These are phyloP conservation scores for Annona squamosa DNA, from an alignment of 164 flowering plant genomes.

Conservation along the genomic window DNA sequence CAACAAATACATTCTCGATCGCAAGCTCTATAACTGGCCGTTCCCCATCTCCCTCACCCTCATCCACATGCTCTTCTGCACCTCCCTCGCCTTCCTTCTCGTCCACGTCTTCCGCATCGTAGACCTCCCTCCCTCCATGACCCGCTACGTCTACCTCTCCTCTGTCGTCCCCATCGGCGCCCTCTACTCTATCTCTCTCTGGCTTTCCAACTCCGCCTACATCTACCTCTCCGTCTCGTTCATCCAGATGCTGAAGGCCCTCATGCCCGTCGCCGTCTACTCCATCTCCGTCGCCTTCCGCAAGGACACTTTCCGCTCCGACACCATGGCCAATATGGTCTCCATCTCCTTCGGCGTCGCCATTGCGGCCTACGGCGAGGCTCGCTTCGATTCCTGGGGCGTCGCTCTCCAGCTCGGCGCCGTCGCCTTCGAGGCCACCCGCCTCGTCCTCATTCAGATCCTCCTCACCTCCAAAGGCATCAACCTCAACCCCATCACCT, in stretches of 20 bases:
- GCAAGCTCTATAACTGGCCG: conserved; percentile 44
- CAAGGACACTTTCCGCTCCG: conserved; percentile 25
- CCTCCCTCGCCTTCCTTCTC: conserved; percentile 32
- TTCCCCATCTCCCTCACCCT: conserved; percentile 43
- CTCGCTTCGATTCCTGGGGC: conserved; percentile 33
- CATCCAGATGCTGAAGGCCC: conserved; percentile 47
- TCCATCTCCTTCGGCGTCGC: conserved; percentile 41
- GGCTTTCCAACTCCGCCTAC: conserved; percentile 47
- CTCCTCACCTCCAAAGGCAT: conserved; percentile 36
- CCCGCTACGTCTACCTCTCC: conserved; percentile 29
- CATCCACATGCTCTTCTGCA: conserved; percentile 45
- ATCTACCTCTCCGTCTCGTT: conserved; percentile 42
- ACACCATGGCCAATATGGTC: conserved; percentile 33
- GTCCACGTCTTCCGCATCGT: conserved; percentile 33
- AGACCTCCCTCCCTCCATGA: conserved; percentile 31
- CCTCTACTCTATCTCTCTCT: conserved; percentile 31
- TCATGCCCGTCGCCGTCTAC: conserved; percentile 51
- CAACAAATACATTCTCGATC: conserved; percentile 53
- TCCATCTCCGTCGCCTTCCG: conserved; percentile 28
- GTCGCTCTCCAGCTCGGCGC: conserved; percentile 34
- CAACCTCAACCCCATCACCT: conserved; percentile 34
- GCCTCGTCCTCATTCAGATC: conserved; percentile 41
- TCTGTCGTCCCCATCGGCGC: conserved; percentile 46
- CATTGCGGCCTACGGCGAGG: conserved; percentile 47
- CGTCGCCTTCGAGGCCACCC: conserved; percentile 41